Percentiles rank a stretch among this genome's conserved stretches.
Evolutionary conservation across 2,329 filamentous ascomycete species (phyloP).

Genomic region (Gaeumannomyces tritici): DNA sequence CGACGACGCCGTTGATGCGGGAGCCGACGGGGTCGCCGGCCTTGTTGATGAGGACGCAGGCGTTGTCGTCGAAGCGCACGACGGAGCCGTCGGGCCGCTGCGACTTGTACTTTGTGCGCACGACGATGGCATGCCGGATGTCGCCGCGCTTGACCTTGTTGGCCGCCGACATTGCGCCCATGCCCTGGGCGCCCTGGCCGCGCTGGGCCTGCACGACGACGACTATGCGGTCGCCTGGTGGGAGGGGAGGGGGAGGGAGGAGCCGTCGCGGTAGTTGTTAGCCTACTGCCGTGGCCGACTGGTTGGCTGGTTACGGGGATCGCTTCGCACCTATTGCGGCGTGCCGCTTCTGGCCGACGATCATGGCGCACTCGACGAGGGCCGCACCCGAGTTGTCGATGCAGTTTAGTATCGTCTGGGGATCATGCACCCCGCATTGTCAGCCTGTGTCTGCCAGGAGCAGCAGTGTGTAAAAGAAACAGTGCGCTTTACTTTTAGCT

Average conservation of each 20-base stretch:
- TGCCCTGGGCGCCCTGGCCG: constrained; percentile 61
- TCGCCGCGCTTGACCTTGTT: constrained; percentile 96
- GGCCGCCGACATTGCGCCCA: constrained; percentile 61
- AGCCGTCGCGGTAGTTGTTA: too few relatives aligned
- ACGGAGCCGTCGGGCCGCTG: constrained; percentile 83
- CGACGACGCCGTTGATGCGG: constrained; percentile 85
- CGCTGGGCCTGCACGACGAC: constrained; percentile 97
- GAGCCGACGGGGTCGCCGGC: constrained; percentile 90
- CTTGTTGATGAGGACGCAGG: constrained; percentile 96
- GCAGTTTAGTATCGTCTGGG: constrained; percentile 91
- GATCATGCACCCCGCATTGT: not conserved
- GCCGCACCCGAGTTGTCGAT: constrained; percentile 99
- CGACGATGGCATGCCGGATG: constrained; percentile 90
- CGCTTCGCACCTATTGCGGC: constrained; percentile 70
- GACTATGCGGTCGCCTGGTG: constrained; percentile 83
- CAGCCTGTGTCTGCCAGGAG: not conserved
- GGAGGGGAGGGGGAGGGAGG: constrained; percentile 8
- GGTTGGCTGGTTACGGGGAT: too few relatives aligned
- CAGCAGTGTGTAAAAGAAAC: too few relatives aligned
- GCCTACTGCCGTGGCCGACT: not conserved
- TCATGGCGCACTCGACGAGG: constrained; percentile 90
- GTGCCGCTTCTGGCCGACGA: constrained; percentile 80
- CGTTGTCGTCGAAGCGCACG: constrained; percentile 94
- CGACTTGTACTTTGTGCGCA: constrained; percentile 80
- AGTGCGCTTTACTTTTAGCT: constrained; percentile 58